phyloP scores from a whole-genome alignment of 768 basidiomycete genomes.

The Russula griseocarnosa region DNA sequence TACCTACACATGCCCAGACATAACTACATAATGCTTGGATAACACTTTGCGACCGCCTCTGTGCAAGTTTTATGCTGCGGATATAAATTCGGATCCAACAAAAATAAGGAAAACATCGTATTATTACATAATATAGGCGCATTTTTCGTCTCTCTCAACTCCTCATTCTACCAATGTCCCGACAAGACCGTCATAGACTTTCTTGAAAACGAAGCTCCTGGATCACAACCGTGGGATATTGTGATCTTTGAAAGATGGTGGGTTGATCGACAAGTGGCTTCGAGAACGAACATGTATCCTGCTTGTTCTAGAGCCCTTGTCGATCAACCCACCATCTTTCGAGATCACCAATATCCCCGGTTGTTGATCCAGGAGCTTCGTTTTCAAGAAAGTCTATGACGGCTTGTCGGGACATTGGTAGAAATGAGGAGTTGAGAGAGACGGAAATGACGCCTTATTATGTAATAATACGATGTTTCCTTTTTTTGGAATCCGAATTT shows the following conservation, averaged over 20 bases:
- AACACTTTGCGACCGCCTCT: no score
- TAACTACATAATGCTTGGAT: no score
- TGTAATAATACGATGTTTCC: no score
- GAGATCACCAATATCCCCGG: not conserved
- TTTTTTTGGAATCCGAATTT: no score
- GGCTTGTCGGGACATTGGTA: not conserved
- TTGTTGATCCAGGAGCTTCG: not conserved
- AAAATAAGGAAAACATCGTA: no score
- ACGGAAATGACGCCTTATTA: no score
- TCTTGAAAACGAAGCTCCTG: not conserved
- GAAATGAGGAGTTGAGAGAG: not conserved
- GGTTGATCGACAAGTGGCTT: not conserved
- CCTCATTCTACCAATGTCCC: not conserved
- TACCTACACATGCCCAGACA: no score
- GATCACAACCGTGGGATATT: not conserved
- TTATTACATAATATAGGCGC: no score
- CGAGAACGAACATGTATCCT: slow-evolving; percentile 20
- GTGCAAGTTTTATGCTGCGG: no score
- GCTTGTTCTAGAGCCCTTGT: not conserved
- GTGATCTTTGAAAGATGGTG: slow-evolving; percentile 2
- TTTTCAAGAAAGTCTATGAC: not conserved
- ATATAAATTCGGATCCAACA: no score
- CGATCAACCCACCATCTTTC: slow-evolving; percentile 12
- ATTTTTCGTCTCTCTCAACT: not conserved
- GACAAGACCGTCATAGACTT: not conserved